A percentile compares a stretch with the other conserved stretches of the same genome.
Evolutionary conservation across 345 rosid genomes (phyloP).

Genomic region (Rhizophora mangle): DNA sequence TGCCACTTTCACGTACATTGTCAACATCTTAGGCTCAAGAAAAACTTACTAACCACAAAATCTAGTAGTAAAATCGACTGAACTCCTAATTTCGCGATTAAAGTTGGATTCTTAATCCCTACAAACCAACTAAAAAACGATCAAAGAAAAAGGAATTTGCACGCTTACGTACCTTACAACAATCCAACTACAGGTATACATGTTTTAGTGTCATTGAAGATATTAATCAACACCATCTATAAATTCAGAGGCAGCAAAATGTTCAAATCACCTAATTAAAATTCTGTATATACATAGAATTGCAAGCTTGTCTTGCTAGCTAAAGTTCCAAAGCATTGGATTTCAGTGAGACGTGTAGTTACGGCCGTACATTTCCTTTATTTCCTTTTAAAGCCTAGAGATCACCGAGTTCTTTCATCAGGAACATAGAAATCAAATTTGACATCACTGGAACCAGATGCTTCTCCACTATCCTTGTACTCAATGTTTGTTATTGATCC

Average conservation of each 20-base stretch:
- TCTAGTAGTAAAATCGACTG: too few relatives aligned
- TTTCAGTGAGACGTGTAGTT: slow-evolving; percentile 5
- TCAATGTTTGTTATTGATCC: slow-evolving; percentile 70
- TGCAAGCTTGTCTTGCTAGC: slow-evolving; percentile 26
- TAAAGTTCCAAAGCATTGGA: slow-evolving; percentile 23
- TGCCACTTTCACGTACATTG: too few relatives aligned
- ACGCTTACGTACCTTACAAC: background rate
- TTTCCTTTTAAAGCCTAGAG: slow-evolving; percentile 19
- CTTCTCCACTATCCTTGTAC: slow-evolving; percentile 64
- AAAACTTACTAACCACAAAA: too few relatives aligned
- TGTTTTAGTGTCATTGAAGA: background rate
- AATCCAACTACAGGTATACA: background rate
- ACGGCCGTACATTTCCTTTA: background rate
- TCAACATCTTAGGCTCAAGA: too few relatives aligned
- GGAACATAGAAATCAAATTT: slow-evolving; percentile 87
- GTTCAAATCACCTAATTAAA: slow-evolving; percentile 11
- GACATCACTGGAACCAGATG: slow-evolving; percentile 78
- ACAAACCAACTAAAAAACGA: too few relatives aligned
- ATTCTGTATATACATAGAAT: slow-evolving; percentile 45
- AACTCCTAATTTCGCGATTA: too few relatives aligned
- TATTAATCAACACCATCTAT: background rate
- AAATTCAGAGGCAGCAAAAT: slow-evolving; percentile 16
- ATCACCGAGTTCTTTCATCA: slow-evolving; percentile 39
- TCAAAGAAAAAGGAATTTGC: too few relatives aligned
- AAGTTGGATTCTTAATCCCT: too few relatives aligned